phyloP scores from a whole-genome alignment of 495 filamentous ascomycete genomes.

The Chlorociboria aeruginascens region DNA sequence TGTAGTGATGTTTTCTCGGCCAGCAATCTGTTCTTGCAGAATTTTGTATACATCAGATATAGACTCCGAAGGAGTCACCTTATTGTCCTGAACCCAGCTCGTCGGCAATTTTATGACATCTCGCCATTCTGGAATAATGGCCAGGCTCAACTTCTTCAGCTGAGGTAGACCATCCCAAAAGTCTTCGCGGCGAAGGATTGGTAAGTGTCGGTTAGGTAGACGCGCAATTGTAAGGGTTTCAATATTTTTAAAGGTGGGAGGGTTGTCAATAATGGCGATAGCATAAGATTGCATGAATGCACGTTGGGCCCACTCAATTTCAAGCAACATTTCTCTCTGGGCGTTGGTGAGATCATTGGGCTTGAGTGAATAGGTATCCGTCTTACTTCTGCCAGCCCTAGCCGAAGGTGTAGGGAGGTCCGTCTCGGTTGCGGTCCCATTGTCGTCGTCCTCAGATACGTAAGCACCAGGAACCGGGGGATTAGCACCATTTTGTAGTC shows the following conservation, averaged over 20 bases:
- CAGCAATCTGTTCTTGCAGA: conserved; percentile 28
- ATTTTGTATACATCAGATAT: conserved; percentile 30
- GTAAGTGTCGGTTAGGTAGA: conserved; percentile 35
- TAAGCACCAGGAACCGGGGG: neutral
- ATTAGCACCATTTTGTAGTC: neutral
- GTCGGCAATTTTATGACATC: conserved; percentile 26
- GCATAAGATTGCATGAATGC: conserved; percentile 45
- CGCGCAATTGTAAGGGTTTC: conserved; percentile 37
- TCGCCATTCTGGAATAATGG: conserved; percentile 43
- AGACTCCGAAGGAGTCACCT: conserved; percentile 31
- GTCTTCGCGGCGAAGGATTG: conserved; percentile 28
- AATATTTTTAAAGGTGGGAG: conserved; percentile 27
- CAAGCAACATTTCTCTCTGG: conserved; percentile 45
- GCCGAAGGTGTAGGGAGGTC: neutral
- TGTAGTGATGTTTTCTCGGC: conserved; percentile 28
- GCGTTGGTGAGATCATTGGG: conserved; percentile 34
- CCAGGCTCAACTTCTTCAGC: conserved; percentile 31
- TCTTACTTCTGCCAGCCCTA: neutral
- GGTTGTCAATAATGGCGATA: conserved; percentile 38
- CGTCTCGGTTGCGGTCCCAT: neutral
- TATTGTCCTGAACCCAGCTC: conserved; percentile 24
- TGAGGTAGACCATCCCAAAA: conserved; percentile 39
- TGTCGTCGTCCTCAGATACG: conserved; percentile 1
- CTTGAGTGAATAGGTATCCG: conserved; percentile 16
- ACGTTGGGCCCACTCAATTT: conserved; percentile 44